Percentiles rank a stretch among this genome's conserved stretches.
These are phyloP conservation scores for Xylaria sp. DNA, from an alignment of 2,329 filamentous ascomycete genomes.

Conservation along the genomic window DNA sequence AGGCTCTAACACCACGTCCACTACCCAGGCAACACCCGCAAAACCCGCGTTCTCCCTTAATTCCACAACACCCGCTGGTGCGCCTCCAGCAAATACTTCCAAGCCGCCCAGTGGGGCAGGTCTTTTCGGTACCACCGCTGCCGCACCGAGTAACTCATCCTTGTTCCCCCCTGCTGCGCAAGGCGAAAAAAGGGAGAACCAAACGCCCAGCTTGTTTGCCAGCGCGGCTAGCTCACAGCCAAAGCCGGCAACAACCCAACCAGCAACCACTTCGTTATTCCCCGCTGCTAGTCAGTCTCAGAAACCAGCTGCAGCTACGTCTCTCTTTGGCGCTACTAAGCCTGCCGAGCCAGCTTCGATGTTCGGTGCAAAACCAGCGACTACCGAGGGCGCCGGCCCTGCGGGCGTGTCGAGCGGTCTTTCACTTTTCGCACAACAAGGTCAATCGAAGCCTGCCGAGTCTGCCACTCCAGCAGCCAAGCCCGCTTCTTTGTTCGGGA, in stretches of 20 bases:
- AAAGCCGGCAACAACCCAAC: slow-evolving; percentile 48
- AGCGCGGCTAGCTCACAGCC: slow-evolving; percentile 37
- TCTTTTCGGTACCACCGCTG: slow-evolving; percentile 45
- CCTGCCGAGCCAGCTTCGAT: slow-evolving; percentile 41
- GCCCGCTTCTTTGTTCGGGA: slow-evolving; percentile 45
- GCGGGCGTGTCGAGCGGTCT: slow-evolving; percentile 36
- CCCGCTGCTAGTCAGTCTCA: slow-evolving; percentile 35
- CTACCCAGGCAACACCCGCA: slow-evolving; percentile 55
- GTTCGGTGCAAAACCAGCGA: slow-evolving; percentile 44
- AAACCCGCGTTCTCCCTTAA: slow-evolving; percentile 61
- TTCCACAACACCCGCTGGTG: slow-evolving; percentile 67
- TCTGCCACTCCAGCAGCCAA: slow-evolving; percentile 31
- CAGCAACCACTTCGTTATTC: slow-evolving; percentile 41
- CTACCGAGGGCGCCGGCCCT: slow-evolving; percentile 34
- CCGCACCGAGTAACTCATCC: slow-evolving; percentile 41
- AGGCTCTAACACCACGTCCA: slow-evolving; percentile 39
- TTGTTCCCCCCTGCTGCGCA: slow-evolving; percentile 57
- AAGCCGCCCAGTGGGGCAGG: slow-evolving; percentile 45
- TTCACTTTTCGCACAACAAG: slow-evolving; percentile 37
- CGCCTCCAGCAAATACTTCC: slow-evolving; percentile 57
- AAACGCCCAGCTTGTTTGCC: slow-evolving; percentile 40
- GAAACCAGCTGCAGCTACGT: slow-evolving; percentile 32
- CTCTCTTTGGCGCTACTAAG: slow-evolving; percentile 44
- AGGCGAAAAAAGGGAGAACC: slow-evolving; percentile 46
- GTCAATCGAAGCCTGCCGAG: slow-evolving; percentile 44